phyloP scores from a whole-genome alignment of 2,329 filamentous ascomycete genomes.

The Aulographum hederae region DNA sequence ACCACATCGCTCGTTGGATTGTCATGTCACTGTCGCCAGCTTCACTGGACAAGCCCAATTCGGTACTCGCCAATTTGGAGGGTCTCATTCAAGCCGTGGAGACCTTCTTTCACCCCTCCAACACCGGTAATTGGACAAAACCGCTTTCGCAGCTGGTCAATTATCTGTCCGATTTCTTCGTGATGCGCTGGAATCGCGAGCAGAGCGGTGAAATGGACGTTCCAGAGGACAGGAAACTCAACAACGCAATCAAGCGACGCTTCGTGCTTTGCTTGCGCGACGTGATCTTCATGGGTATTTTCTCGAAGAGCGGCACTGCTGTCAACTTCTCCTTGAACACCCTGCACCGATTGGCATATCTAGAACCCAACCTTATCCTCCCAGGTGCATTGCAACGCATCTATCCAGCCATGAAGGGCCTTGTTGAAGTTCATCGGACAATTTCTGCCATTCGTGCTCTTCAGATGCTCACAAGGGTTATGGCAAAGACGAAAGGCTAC shows the following conservation, averaged over 20 bases:
- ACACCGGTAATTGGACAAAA: slow-evolving; percentile 80
- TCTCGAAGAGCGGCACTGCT: slow-evolving; percentile 82
- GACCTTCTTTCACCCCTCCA: slow-evolving; percentile 97
- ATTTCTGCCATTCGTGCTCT: slow-evolving; percentile 83
- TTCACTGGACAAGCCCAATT: slow-evolving; percentile 59
- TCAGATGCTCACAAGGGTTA: slow-evolving; percentile 79
- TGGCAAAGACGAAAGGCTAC: slow-evolving; percentile 88
- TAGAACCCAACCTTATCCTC: slow-evolving; percentile 81
- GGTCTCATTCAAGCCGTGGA: slow-evolving; percentile 88
- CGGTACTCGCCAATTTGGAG: slow-evolving; percentile 69
- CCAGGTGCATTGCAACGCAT: slow-evolving; percentile 89
- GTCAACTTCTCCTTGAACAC: slow-evolving; percentile 85
- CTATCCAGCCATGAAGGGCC: slow-evolving; percentile 87
- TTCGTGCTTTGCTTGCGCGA: slow-evolving; percentile 83
- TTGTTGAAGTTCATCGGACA: slow-evolving; percentile 93
- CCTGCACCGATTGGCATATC: slow-evolving; percentile 70
- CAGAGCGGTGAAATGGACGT: slow-evolving; percentile 81
- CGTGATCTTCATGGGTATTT: slow-evolving; percentile 95
- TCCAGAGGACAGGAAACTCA: slow-evolving; percentile 62
- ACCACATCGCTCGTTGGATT: slow-evolving; percentile 85
- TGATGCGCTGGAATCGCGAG: slow-evolving; percentile 94
- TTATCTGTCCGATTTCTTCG: slow-evolving; percentile 87
- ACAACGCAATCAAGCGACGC: slow-evolving; percentile 60
- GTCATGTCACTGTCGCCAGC: slow-evolving; percentile 81
- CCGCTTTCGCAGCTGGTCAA: slow-evolving; percentile 80